Evolutionary conservation across 306 rosid species (phyloP).

Genomic region (Trifolium pratense): DNA sequence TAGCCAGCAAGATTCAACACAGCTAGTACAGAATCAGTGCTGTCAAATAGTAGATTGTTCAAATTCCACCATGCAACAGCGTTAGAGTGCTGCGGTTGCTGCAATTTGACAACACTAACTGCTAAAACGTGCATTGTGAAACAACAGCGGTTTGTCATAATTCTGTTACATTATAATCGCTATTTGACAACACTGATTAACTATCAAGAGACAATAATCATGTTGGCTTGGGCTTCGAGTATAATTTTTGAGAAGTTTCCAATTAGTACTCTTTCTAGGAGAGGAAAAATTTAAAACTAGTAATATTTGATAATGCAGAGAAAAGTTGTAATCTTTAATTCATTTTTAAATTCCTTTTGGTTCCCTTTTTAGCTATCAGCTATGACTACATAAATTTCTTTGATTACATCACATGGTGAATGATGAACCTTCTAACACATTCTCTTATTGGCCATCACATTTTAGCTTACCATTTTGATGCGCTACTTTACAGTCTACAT

Average conservation of each 20-base stretch:
- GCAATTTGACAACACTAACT: background rate
- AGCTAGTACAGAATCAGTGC: background rate
- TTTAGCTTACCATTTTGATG: constrained; percentile 22
- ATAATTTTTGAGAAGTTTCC: constrained; percentile 17
- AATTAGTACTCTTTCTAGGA: constrained; percentile 17
- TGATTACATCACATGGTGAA: background rate
- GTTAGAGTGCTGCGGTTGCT: background rate
- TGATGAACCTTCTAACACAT: background rate
- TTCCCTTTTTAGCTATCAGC: too few species aligned
- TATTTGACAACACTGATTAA: background rate
- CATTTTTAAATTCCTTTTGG: too few species aligned
- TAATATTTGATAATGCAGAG: constrained; percentile 10
- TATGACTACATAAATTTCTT: background rate
- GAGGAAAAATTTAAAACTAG: background rate
- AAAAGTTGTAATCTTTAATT: background rate
- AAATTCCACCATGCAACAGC: background rate
- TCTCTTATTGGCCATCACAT: background rate
- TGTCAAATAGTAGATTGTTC: background rate
- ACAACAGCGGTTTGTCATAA: background rate
- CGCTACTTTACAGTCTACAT: background rate
- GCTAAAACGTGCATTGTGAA: background rate
- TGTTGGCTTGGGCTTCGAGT: background rate
- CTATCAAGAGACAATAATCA: background rate
- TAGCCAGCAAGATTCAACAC: constrained; percentile 13
- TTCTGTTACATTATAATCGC: background rate